Evolutionary conservation across 140 eudicot species (phyloP).

Genomic region (Eryngium alpinum): DNA sequence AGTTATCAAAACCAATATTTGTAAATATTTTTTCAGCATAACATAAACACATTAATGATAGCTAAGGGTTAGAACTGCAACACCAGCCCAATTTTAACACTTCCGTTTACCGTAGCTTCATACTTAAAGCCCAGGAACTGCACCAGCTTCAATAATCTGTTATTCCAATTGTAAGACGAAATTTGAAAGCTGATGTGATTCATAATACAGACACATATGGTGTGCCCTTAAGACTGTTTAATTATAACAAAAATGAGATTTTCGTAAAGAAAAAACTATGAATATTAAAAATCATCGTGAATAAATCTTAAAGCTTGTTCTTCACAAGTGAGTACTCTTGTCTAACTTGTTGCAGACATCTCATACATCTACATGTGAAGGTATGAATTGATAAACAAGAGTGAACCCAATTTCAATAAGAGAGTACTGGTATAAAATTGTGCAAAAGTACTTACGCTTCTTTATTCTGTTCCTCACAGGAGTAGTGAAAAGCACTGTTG

Average conservation of each 20-base stretch:
- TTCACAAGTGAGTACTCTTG: slow-evolving; percentile 63
- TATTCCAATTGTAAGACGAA: slow-evolving; percentile 54
- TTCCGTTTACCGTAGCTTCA: neutral
- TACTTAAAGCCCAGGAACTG: slow-evolving; percentile 49
- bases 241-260: no score
- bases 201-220: no score
- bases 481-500: slow-evolving; percentile 48
- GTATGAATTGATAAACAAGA: neutral
- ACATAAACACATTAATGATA: neutral
- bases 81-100: neutral
- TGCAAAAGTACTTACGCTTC: slow-evolving; percentile 46
- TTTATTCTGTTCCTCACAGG: slow-evolving; percentile 54
- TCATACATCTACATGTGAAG: slow-evolving; percentile 42
- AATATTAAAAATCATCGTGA: slow-evolving; percentile 34
- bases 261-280: neutral
- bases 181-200: neutral
- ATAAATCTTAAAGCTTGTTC: slow-evolving; percentile 72
- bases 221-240: no score
- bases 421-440: neutral
- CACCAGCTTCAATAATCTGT: slow-evolving; percentile 73
- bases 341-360: slow-evolving; percentile 61
- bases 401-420: neutral
- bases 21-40: no score
- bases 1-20: no score
- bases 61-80: no score